Conservation (phyloP, 2,329 filamentous ascomycete genomes). For the Hypoxylon sp. region DNA sequence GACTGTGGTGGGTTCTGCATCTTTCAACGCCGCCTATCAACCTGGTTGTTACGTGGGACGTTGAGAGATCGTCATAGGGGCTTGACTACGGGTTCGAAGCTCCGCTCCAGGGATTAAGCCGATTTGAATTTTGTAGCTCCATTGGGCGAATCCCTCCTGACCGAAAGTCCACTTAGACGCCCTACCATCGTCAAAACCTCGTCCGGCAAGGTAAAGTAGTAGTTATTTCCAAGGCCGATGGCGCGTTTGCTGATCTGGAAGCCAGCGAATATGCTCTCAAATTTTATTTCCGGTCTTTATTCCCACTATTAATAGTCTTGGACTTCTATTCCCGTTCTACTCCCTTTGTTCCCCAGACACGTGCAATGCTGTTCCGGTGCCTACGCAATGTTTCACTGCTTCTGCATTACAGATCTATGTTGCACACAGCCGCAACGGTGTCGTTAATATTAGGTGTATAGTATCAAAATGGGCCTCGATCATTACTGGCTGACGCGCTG, state of each 20-base stretch:
- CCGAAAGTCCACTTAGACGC: background rate
- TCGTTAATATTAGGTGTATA: conserved; percentile 18
- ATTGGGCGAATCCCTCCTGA: conserved; percentile 2
- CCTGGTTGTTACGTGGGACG: background rate
- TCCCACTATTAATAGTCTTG: background rate
- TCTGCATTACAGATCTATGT: conserved; percentile 13
- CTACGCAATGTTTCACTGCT: conserved; percentile 19
- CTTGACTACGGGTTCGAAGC: background rate
- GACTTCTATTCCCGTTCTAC: conserved; percentile 10
- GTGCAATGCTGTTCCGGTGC: conserved; percentile 10
- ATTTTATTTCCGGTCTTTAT: conserved; percentile 9
- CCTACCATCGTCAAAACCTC: background rate
- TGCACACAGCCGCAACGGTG: conserved; percentile 6
- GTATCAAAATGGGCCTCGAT: background rate
- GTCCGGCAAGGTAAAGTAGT: background rate
- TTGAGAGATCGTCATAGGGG: background rate
- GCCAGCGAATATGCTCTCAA: background rate
- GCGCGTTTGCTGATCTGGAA: background rate
- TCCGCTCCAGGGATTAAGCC: background rate
- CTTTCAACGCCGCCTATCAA: background rate
- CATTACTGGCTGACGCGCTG: conserved; percentile 3
- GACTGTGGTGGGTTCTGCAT: conserved; percentile 3
- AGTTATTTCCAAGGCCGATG: conserved; percentile 10
- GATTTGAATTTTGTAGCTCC: background rate
- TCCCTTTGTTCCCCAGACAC: conserved; percentile 1